These are phyloP conservation scores for Diphasiastrum complanatum DNA, from an alignment of 83 land plant genomes.

Conservation along the genomic window DNA sequence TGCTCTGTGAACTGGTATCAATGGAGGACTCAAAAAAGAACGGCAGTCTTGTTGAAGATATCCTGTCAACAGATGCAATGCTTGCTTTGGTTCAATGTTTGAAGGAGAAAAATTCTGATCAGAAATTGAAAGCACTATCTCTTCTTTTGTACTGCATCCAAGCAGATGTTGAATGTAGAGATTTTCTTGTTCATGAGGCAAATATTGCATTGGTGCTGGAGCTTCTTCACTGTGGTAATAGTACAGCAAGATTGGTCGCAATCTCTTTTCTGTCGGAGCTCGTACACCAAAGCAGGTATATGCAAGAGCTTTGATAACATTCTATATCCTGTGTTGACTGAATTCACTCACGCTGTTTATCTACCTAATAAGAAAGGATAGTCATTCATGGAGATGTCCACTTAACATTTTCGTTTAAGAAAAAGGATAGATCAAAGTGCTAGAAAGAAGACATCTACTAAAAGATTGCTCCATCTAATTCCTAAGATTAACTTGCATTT, in stretches of 20 bases:
- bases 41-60: slow-evolving; percentile 9
- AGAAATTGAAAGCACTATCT: slow-evolving; percentile 23
- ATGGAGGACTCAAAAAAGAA: background rate
- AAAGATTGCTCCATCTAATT: no score
- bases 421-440: no score
- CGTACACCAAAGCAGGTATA: slow-evolving; percentile 46
- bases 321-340: background rate
- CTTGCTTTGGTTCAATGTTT: slow-evolving; percentile 30
- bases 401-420: no score
- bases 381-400: no score
- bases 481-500: no score
- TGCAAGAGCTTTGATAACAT: background rate
- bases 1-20: slow-evolving; percentile 7
- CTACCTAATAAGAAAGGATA: no score
- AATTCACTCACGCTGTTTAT: no score
- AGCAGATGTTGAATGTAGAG: slow-evolving; percentile 45
- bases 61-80: slow-evolving; percentile 41
- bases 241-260: slow-evolving; percentile 28
- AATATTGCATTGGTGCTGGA: slow-evolving; percentile 25
- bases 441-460: no score
- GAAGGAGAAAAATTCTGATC: slow-evolving; percentile 28
- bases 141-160: slow-evolving; percentile 42
- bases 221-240: slow-evolving; percentile 39
- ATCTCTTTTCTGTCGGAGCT: slow-evolving; percentile 41
- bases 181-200: slow-evolving; percentile 24